Evolutionary conservation across 805 yeast species (phyloP), one percentile per base, ranked within the genome.

Genomic region (Wickerhamiella sorbophila): DNA sequence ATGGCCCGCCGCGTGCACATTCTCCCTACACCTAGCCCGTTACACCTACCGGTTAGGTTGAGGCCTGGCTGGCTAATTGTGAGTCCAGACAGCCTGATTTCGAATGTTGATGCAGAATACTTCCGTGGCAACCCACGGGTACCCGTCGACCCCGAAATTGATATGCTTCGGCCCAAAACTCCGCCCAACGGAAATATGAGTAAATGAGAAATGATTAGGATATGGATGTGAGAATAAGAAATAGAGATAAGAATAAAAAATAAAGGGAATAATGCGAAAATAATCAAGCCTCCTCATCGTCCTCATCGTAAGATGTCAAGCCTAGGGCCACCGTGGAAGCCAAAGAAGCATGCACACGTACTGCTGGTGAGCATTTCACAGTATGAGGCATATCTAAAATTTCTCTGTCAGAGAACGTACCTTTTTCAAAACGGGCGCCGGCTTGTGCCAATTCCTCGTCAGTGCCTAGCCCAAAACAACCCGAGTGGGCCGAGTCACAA

Each of bases 1-100:
- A 80, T 91, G 42, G 78, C 78, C 29, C 70, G 88, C 56, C 70
- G 95, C 51, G 60, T 88, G 26, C 96, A 88, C 58, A 82, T 87
- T 26, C 70, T 88, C 18, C 95, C 95, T 1, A 70, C 80, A 12
- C 64, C 71, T 50, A 68, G 83, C 2, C 43, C 54, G 2, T 46
- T 49, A n/a, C 88, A 86, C 0, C 65, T 66, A 47, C 71, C 78
- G 31, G 71, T 70, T 29, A 81, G 26, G 72, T 80, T 16, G 46
- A 73, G 95, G 54, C 77, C 75, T 8, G 97, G 97, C 4, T 87
- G 97, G 97, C 91, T 84, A 3, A 72, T 86, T 8, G 66, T 83
- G 70, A 71, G 86, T 52, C 95, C 95, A 1, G 95, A 86, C 60
- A 74, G 80, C 3, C 59, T 84, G 49, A 54, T 84, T 24, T 74